Base-by-base conservation (phyloP, 306 rosid genomes). In the Alnus rubra region DNA sequence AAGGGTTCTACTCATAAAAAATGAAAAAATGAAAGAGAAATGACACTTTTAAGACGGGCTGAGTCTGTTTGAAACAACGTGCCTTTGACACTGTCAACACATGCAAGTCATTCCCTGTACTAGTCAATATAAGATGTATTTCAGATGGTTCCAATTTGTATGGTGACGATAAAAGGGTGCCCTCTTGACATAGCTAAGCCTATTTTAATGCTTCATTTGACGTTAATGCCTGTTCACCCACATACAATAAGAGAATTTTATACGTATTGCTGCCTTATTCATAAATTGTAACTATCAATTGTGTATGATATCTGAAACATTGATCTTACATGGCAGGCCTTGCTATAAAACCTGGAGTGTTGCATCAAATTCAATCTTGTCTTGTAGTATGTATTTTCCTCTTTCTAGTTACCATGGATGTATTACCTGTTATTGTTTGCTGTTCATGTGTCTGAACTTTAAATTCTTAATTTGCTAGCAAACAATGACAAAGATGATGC, bases 261-360 rank as follows among this genome's bases (percentile, higher is more conserved):
- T 59, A 33, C 69, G 33, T 63, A 15, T 39, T 48, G 54, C 44
- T 64, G 28, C 50, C 79, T 73, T 37, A 39, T 62, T 28, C 47
- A 23, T 45, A n/a, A 52, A 28, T 39, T 44, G 9, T 42, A 19
- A 23, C 35, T 45, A 69, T 54, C 35, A 39, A 23, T 49, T 28
- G 16, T 42, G 48, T 82, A 14, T 85, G 62, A 64, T 71, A 73
- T 51, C 74, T 77, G 73, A 55, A 23, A 18, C 53, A 59, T 76
- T 44, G 50, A 42, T 31, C 12, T 78, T 71, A n/a, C 47, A 65
- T 85, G 83, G 72, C 90, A 96, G 99, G 98, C 54, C 90, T 96
- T 77, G 96, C 93, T 74, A 83, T 91, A 83, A 91, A 93, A 78
- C 97, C 99, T 7, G 88, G 90, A 68, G 89, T 89, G 64, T 81